Evolutionary conservation across 257 asterid species (phyloP), one percentile per base, ranked within the genome.

Genomic region (Capsicum rhomboideum): DNA sequence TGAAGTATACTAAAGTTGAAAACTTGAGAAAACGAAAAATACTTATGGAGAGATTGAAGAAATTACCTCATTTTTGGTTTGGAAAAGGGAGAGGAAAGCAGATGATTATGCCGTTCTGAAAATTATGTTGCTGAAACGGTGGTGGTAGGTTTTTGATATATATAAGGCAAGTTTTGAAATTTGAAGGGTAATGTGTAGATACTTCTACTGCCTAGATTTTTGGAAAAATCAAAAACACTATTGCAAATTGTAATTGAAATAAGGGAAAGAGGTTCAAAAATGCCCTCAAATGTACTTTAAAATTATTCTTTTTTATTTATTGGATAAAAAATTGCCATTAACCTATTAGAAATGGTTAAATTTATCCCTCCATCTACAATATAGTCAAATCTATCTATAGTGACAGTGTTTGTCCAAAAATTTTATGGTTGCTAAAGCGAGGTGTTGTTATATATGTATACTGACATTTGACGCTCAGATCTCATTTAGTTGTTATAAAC

Each of bases 161-260:
- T 64, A 18, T 54, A 6, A 28, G 9, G 11, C 6, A 23, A 64
- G 6, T 28, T 64, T 29, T 34, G 72, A 64, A 12, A 26, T 64
- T 28, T 29, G 42, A 66, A 66, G 13, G 55, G 63, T 69, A 79
- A n/a, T 79, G 54, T 84, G 90, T 82, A 86, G 90, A 89, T 72
- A 75, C 88, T 87, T 87, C 90, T 74, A 61, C 13, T 26, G 69
- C 69, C 69, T 61, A 23, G 4, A 59, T 59, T 21, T 26, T 8
- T 31, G 52, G 14, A 68, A 68, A n/a, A 68, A 37, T 13, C 6
- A n/a, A 68, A 34, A 37, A 64, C 58, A 16, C 58, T 40, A 46
- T 49, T 10, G 14, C 1, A 40, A 40, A 34, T 34, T 34, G 40
- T 49, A 49, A 49, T 49, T 44, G 49, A 44, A 44, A n/a, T 58